Conservation (phyloP, 352 stramenopile species). For the Hyaloperonospora arabidopsidis region DNA sequence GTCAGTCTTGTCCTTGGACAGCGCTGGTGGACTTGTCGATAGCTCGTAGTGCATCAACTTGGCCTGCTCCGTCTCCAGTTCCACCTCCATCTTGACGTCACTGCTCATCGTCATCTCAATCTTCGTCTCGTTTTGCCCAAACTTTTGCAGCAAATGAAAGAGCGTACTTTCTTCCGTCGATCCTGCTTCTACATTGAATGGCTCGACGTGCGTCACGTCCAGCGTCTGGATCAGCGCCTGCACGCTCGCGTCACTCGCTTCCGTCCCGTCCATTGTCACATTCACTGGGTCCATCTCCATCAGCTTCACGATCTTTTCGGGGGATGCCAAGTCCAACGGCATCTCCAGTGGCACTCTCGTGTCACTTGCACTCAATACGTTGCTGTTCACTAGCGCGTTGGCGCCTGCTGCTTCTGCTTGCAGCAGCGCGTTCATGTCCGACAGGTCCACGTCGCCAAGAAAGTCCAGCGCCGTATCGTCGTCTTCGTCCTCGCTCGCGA, state of each 20-base stretch:
- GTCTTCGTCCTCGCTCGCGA: slow-evolving; percentile 24
- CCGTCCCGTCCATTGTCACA: slow-evolving; percentile 9
- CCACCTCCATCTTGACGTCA: neutral
- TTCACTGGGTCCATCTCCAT: slow-evolving; percentile 19
- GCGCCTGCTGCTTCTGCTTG: slow-evolving; percentile 26
- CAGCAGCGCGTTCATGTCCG: slow-evolving; percentile 49
- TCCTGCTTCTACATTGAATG: slow-evolving; percentile 26
- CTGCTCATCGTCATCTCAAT: neutral
- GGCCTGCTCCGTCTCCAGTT: slow-evolving; percentile 7
- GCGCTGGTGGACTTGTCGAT: slow-evolving; percentile 23
- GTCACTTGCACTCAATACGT: slow-evolving; percentile 11
- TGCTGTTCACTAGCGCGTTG: neutral
- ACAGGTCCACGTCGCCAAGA: slow-evolving; percentile 36
- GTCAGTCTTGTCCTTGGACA: slow-evolving; percentile 14
- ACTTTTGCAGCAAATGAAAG: slow-evolving; percentile 23
- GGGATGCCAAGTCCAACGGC: slow-evolving; percentile 23
- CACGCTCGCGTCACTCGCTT: slow-evolving; percentile 37
- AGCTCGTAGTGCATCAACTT: slow-evolving; percentile 22
- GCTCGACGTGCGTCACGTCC: slow-evolving; percentile 26
- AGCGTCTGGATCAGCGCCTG: slow-evolving; percentile 47
- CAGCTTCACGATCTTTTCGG: slow-evolving; percentile 5
- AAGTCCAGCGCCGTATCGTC: slow-evolving; percentile 46
- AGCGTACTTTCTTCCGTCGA: slow-evolving; percentile 54
- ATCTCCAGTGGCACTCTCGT: slow-evolving; percentile 29
- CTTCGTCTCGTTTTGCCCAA: neutral